Percentiles rank a stretch among this genome's conserved stretches.
Evolutionary conservation across 2,329 filamentous ascomycete genomes (phyloP).

Genomic region (Paraconiothyrium brasiliense): DNA sequence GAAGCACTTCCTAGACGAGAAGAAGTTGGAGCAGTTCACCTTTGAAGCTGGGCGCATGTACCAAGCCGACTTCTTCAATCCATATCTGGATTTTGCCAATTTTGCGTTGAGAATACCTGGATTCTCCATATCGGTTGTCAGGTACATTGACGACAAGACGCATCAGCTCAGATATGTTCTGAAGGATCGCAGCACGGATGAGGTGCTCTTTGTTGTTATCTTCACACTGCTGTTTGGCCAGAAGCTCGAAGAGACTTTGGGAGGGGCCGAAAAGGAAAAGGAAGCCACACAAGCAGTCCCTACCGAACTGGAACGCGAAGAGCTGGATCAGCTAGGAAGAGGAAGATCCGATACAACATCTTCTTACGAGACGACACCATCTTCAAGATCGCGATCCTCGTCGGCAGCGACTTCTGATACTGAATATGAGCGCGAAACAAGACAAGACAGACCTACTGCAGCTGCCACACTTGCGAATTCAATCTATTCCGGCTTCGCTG

Average conservation of each 20-base stretch:
- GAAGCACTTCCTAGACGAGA: slow-evolving; percentile 53
- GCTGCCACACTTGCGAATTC: slow-evolving; percentile 34
- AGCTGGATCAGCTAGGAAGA: slow-evolving; percentile 2
- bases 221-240: slow-evolving; percentile 58
- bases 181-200: slow-evolving; percentile 53
- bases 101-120: slow-evolving; percentile 57
- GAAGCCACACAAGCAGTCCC: slow-evolving; percentile 17
- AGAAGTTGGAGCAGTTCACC: slow-evolving; percentile 48
- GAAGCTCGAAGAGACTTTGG: slow-evolving; percentile 49
- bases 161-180: slow-evolving; percentile 58
- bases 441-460: slow-evolving; percentile 19
- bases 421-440: slow-evolving; percentile 22
- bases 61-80: slow-evolving; percentile 59
- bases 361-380: slow-evolving; percentile 21
- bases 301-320: not conserved
- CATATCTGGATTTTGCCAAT: slow-evolving; percentile 59
- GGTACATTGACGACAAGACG: slow-evolving; percentile 59
- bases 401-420: slow-evolving; percentile 15
- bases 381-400: slow-evolving; percentile 23
- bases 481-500: slow-evolving; percentile 38
- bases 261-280: slow-evolving; percentile 21
- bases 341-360: slow-evolving; percentile 17
- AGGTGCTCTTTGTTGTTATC: slow-evolving; percentile 56
- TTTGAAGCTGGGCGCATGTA: slow-evolving; percentile 58
- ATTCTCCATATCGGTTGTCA: slow-evolving; percentile 55